These are phyloP conservation scores for Sherardia arvensis DNA, from an alignment of 257 asterid species.

Conservation along the genomic window DNA sequence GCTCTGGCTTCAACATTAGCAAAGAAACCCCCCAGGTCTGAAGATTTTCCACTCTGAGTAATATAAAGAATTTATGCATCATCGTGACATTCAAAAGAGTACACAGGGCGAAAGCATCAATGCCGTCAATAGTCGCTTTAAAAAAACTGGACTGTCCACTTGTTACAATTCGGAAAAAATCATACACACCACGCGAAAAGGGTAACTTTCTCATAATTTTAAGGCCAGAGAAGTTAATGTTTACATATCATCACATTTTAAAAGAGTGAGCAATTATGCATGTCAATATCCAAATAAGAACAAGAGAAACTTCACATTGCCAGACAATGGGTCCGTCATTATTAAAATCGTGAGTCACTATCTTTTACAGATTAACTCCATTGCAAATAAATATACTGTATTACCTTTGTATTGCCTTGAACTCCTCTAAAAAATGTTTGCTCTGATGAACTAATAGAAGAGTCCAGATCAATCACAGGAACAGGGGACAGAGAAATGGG, in stretches of 20 bases:
- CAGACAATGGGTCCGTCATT: neutral
- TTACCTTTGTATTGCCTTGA: slow-evolving; percentile 71
- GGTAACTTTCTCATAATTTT: neutral
- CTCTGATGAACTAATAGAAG: slow-evolving; percentile 67
- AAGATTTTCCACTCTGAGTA: slow-evolving; percentile 60
- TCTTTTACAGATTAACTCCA: too few species aligned
- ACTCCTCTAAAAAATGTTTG: slow-evolving; percentile 32
- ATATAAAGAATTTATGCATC: slow-evolving; percentile 26
- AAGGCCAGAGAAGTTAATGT: neutral
- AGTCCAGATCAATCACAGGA: slow-evolving; percentile 55
- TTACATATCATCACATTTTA: neutral
- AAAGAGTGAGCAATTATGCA: neutral
- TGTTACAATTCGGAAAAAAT: neutral
- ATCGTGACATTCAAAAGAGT: slow-evolving; percentile 3
- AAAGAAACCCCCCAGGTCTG: slow-evolving; percentile 63
- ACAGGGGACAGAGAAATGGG: slow-evolving; percentile 56
- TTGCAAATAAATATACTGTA: neutral
- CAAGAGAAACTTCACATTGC: neutral
- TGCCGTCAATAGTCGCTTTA: neutral
- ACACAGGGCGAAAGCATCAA: neutral
- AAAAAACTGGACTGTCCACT: neutral
- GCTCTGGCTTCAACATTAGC: slow-evolving; percentile 54
- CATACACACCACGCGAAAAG: neutral
- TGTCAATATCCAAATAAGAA: neutral
- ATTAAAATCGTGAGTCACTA: too few species aligned